A percentile compares a stretch with the other conserved stretches of the same genome.
These are phyloP conservation scores for Wallacemonas rigidus DNA, from an alignment of 208 protist species.

Conservation along the genomic window DNA sequence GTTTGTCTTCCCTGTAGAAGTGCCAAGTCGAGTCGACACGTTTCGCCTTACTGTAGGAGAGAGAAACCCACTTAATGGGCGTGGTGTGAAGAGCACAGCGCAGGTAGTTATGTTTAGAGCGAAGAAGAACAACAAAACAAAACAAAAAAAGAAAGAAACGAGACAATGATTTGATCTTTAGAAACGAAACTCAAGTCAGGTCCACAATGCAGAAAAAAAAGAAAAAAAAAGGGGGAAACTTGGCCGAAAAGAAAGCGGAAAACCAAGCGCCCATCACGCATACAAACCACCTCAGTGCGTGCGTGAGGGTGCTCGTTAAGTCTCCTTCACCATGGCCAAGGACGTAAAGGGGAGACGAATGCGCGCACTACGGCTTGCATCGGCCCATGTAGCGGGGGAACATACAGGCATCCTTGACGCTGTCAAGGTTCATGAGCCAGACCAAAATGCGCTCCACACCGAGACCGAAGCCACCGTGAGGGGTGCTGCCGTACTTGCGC, in stretches of 20 bases:
- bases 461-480: constrained; percentile 98
- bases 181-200: not conserved
- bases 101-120: no score
- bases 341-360: not conserved
- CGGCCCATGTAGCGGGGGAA: constrained; percentile 97
- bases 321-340: no score
- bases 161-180: no score
- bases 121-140: not conserved
- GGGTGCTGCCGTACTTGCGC: constrained; percentile 96
- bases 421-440: constrained; percentile 96
- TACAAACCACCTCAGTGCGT: not conserved
- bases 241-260: not conserved
- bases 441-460: constrained; percentile 97
- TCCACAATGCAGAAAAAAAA: not conserved
- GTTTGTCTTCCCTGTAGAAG: no score
- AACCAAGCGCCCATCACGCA: not conserved
- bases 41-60: not conserved
- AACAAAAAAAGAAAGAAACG: not conserved
- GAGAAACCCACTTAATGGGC: not conserved
- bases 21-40: no score
- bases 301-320: not conserved
- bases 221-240: not conserved
- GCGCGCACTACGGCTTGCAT: constrained; percentile 91
- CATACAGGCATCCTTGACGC: constrained; percentile 96
- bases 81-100: not conserved